These are phyloP conservation scores for Geranomyces variabilis DNA, from an alignment of 192 early-diverging fungal genomes.

Conservation along the genomic window DNA sequence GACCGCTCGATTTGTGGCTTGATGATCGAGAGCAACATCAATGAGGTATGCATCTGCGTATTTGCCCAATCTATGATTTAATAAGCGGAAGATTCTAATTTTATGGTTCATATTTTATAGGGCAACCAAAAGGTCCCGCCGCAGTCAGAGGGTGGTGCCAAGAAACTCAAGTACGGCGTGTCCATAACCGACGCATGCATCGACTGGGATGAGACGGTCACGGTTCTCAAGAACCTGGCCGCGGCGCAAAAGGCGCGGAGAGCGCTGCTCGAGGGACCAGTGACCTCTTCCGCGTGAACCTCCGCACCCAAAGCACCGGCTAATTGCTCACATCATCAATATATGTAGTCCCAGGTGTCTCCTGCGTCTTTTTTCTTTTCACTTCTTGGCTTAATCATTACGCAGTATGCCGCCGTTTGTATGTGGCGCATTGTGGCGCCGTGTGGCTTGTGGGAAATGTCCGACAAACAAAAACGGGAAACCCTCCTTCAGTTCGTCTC, in stretches of 20 bases:
- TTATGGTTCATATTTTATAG: slow-evolving; percentile 37
- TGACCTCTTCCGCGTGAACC: too few species aligned
- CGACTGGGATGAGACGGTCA: slow-evolving; percentile 79
- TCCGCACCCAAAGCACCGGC: too few species aligned
- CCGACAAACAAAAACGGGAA: too few species aligned
- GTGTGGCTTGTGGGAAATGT: too few species aligned
- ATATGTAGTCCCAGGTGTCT: too few species aligned
- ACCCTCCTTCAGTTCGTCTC: too few species aligned
- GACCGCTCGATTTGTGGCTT: slow-evolving; percentile 68
- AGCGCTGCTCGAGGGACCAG: neutral
- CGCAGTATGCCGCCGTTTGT: too few species aligned
- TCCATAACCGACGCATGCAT: slow-evolving; percentile 95
- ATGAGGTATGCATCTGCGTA: slow-evolving; percentile 21
- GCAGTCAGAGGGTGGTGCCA: slow-evolving; percentile 37
- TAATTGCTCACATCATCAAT: too few species aligned
- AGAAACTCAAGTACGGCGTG: slow-evolving; percentile 80
- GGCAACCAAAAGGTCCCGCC: slow-evolving; percentile 85
- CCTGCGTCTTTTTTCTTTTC: too few species aligned
- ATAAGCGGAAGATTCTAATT: neutral
- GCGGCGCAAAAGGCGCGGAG: slow-evolving; percentile 52
- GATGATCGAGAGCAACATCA: slow-evolving; percentile 93
- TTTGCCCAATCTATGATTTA: neutral
- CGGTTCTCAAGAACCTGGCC: slow-evolving; percentile 76
- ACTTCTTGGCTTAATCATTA: too few species aligned
- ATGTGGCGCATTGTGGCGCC: too few species aligned